Conservation (phyloP, 2,329 filamentous ascomycete genomes). For the Ceratocystis colombiana region DNA sequence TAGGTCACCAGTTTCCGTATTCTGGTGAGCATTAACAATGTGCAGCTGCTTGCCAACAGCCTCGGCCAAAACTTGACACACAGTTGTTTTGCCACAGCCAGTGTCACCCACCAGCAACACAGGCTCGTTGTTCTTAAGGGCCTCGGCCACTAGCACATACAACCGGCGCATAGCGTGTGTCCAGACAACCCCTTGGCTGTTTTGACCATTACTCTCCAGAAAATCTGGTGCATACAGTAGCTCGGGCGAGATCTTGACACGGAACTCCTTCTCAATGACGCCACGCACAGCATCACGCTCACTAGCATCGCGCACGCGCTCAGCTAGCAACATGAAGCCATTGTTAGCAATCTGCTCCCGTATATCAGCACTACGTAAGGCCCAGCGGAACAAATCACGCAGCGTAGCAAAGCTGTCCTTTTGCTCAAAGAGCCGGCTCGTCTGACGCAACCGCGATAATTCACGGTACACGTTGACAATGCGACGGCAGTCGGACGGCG, state of each 20-base stretch:
- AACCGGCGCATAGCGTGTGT: conserved; percentile 87
- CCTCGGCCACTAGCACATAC: conserved; percentile 78
- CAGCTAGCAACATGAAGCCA: conserved; percentile 91
- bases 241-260: conserved; percentile 65
- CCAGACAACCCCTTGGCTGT: conserved; percentile 69
- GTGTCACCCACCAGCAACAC: conserved; percentile 93
- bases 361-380: conserved; percentile 70
- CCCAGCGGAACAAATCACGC: conserved; percentile 93
- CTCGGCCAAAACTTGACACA: conserved; percentile 84
- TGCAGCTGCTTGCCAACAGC: conserved; percentile 65
- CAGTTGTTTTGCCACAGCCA: conserved; percentile 93
- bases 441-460: conserved; percentile 79
- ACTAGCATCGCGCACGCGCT: conserved; percentile 83
- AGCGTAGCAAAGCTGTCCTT: conserved; percentile 96
- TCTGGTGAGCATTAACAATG: conserved; percentile 95
- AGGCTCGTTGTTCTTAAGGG: conserved; percentile 81
- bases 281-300: conserved; percentile 76
- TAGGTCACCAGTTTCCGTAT: conserved; percentile 92
- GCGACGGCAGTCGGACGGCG: conserved; percentile 78
- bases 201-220: conserved; percentile 37
- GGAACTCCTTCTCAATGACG: conserved; percentile 85
- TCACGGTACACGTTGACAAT: conserved; percentile 94
- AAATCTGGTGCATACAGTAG: conserved; percentile 56
- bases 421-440: conserved; percentile 85
- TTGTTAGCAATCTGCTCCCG: conserved; percentile 82